phyloP scores from a whole-genome alignment of 2,329 filamentous ascomycete genomes.

The Claviceps arundinis region DNA sequence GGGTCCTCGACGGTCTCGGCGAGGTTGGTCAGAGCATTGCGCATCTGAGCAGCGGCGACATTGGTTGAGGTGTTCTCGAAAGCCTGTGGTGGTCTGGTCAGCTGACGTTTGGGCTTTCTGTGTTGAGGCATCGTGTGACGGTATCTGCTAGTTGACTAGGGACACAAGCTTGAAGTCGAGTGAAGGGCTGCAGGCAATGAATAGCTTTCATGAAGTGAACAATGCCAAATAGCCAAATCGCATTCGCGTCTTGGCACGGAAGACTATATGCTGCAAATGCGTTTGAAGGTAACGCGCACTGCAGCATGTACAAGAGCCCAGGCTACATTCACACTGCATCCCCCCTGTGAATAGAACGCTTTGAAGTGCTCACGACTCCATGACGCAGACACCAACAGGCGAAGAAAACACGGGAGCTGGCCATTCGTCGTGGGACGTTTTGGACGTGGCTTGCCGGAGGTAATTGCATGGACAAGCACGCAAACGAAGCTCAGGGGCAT shows the following conservation, averaged over 20 bases:
- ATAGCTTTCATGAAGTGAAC: background rate
- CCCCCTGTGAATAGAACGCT: no score
- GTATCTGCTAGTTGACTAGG: background rate
- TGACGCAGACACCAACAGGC: background rate
- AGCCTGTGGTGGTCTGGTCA: constrained; percentile 44
- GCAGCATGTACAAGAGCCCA: background rate
- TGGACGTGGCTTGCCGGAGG: background rate
- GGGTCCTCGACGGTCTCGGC: constrained; percentile 80
- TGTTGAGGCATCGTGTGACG: background rate
- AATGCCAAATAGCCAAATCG: background rate
- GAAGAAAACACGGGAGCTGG: background rate
- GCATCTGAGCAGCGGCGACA: constrained; percentile 97
- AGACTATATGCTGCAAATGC: background rate
- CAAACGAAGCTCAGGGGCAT: background rate
- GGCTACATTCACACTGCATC: background rate
- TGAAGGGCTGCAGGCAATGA: background rate
- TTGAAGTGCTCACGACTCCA: background rate
- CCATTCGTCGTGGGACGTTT: background rate
- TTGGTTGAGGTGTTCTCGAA: constrained; percentile 99
- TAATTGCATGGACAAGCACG: background rate
- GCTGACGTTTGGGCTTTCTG: constrained; percentile 6
- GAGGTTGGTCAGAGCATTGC: constrained; percentile 88
- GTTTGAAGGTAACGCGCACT: background rate
- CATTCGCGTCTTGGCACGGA: background rate
- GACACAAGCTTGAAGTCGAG: background rate